Evolutionary conservation across 805 yeast species (phyloP).

Genomic region (Candida pini): DNA sequence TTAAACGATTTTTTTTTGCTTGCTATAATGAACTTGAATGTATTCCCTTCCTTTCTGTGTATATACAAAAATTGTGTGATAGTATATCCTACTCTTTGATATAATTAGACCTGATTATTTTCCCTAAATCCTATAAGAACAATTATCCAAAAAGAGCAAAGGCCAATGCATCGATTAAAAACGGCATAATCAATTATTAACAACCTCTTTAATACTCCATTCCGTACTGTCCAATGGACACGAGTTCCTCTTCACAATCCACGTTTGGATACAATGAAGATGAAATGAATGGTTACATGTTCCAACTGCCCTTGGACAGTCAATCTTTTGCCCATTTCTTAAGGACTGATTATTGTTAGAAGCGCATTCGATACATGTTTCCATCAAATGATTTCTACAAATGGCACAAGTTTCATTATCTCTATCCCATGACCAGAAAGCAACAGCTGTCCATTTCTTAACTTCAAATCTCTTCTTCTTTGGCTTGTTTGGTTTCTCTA

Average conservation of each 20-base stretch:
- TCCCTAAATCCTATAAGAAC: no score
- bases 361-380: slow-evolving; percentile 91
- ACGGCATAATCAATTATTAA: slow-evolving; percentile 20
- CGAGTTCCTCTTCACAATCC: slow-evolving; percentile 92
- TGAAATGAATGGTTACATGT: slow-evolving; percentile 98
- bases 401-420: slow-evolving; percentile 87
- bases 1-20: no score
- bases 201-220: slow-evolving; percentile 47
- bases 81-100: no score
- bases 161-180: no score
- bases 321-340: slow-evolving; percentile 10
- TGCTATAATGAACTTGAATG: no score
- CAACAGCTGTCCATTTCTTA: slow-evolving; percentile 98
- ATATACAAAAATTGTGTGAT: no score
- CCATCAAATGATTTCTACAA: slow-evolving; percentile 97
- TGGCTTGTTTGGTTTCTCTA: slow-evolving; percentile 15
- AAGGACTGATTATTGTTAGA: slow-evolving; percentile 52
- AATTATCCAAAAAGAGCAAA: no score
- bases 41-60: no score
- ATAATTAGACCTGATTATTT: no score
- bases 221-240: slow-evolving; percentile 95
- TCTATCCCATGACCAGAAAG: slow-evolving; percentile 98
- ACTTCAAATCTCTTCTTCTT: slow-evolving; percentile 79
- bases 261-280: slow-evolving; percentile 89
- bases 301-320: slow-evolving; percentile 95